Percentiles rank a stretch among this genome's conserved stretches.
These are phyloP conservation scores for Metschnikowia kofuensis DNA, from an alignment of 805 yeast species.

Conservation along the genomic window DNA sequence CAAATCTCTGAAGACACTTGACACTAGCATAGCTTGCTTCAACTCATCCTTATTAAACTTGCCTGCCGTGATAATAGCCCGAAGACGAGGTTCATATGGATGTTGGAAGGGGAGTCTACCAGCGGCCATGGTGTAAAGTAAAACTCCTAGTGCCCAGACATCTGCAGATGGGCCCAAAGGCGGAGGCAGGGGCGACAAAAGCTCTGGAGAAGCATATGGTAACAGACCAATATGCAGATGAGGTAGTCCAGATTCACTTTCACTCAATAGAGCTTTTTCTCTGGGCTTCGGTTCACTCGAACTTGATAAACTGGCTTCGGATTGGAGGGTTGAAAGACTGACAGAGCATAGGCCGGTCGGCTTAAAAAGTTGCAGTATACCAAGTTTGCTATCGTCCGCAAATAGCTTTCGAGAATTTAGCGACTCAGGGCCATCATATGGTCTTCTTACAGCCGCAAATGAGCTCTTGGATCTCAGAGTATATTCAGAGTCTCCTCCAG, in stretches of 20 bases:
- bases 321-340: conserved; percentile 8
- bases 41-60: no score
- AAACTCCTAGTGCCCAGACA: conserved; percentile 88
- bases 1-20: no score
- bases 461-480: conserved; percentile 32
- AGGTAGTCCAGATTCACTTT: conserved; percentile 46
- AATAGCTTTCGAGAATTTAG: conserved; percentile 20
- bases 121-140: conserved; percentile 66
- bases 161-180: conserved; percentile 69
- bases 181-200: conserved; percentile 60
- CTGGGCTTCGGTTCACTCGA: conserved; percentile 16
- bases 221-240: conserved; percentile 81
- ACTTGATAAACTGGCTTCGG: conserved; percentile 9
- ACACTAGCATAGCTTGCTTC: no score
- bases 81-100: conserved; percentile 74
- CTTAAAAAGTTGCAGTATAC: conserved; percentile 25
- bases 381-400: conserved; percentile 33
- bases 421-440: conserved; percentile 34
- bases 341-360: conserved; percentile 31
- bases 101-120: conserved; percentile 83
- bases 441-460: conserved; percentile 30
- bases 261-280: conserved; percentile 9
- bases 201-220: conserved; percentile 91
- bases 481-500: conserved; percentile 14
- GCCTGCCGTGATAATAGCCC: conserved; percentile 60